Evolutionary conservation across 2,329 filamentous ascomycete species (phyloP).

Genomic region (Fusarium multiceps): DNA sequence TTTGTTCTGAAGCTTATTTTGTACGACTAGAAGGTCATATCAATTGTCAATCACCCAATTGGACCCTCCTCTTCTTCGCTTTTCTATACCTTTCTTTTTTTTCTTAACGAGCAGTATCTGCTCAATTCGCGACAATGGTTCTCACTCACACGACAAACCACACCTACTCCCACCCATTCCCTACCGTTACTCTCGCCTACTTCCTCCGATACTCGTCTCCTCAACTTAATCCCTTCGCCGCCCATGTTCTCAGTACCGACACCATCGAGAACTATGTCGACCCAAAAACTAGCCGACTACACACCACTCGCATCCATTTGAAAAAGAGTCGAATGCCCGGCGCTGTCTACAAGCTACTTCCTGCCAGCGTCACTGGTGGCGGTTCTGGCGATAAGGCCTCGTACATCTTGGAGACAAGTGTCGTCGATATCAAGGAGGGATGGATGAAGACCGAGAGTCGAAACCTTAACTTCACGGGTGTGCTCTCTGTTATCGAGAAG

Average conservation of each 20-base stretch:
- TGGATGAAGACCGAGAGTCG: conserved; percentile 86
- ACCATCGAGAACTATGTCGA: conserved; percentile 81
- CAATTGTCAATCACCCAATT: conserved; percentile 26
- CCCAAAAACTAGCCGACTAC: conserved; percentile 76
- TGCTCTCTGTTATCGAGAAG: conserved; percentile 80
- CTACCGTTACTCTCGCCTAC: conserved; percentile 87
- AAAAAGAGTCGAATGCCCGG: conserved; percentile 83
- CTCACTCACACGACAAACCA: conserved; percentile 74
- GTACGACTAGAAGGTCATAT: conserved; percentile 5
- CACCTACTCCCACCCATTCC: conserved; percentile 83
- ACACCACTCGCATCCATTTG: conserved; percentile 82
- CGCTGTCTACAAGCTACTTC: conserved; percentile 80
- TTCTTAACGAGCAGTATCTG: conserved; percentile 27
- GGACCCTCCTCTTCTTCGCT: conserved; percentile 12
- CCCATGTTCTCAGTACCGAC: conserved; percentile 85
- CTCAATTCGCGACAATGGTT: conserved; percentile 61
- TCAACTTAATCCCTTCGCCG: conserved; percentile 79
- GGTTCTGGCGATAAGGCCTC: conserved; percentile 74
- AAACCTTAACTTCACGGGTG: conserved; percentile 85
- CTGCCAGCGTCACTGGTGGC: conserved; percentile 74
- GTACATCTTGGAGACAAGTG: conserved; percentile 83
- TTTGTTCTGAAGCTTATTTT: conserved; percentile 2
- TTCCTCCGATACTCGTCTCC: conserved; percentile 85
- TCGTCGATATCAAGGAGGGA: conserved; percentile 81
- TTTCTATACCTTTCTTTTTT: conserved; percentile 14